phyloP scores from a whole-genome alignment of 1,139 yeast species.

The Pichia sp. region DNA sequence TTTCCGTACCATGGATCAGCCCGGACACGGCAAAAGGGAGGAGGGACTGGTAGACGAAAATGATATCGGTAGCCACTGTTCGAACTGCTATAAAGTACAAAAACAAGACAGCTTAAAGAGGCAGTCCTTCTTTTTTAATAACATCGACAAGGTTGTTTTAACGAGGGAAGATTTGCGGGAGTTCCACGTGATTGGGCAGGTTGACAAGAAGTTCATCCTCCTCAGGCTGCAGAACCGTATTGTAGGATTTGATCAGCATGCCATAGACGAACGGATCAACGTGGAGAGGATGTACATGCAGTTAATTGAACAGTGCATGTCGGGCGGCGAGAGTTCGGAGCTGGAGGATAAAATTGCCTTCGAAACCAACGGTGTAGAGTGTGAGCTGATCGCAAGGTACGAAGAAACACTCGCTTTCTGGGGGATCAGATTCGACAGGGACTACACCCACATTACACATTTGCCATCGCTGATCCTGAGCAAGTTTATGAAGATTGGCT shows the following conservation, averaged over 20 bases:
- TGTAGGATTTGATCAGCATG: slow-evolving; percentile 67
- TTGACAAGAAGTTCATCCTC: slow-evolving; percentile 58
- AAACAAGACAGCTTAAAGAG: slow-evolving; percentile 9
- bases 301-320: slow-evolving; percentile 25
- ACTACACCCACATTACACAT: slow-evolving; percentile 31
- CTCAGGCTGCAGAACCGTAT: slow-evolving; percentile 32
- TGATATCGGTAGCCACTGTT: neutral
- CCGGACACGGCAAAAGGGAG: no score
- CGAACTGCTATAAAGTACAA: neutral
- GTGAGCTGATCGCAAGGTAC: slow-evolving; percentile 32
- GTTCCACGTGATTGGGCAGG: slow-evolving; percentile 42
- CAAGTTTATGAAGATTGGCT: slow-evolving; percentile 27
- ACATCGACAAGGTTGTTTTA: slow-evolving; percentile 13
- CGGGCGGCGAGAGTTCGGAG: neutral
- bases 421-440: slow-evolving; percentile 39
- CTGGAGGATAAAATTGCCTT: neutral
- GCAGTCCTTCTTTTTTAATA: slow-evolving; percentile 8
- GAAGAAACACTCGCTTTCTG: slow-evolving; percentile 35
- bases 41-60: neutral
- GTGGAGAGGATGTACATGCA: slow-evolving; percentile 46
- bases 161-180: slow-evolving; percentile 16
- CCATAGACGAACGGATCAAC: slow-evolving; percentile 65
- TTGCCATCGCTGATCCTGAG: slow-evolving; percentile 40
- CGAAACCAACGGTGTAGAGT: neutral
- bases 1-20: no score